A percentile compares a stretch with the other conserved stretches of the same genome.
phyloP scores from a whole-genome alignment of 139 green algal species.

The Tetradesmus obliquus region DNA sequence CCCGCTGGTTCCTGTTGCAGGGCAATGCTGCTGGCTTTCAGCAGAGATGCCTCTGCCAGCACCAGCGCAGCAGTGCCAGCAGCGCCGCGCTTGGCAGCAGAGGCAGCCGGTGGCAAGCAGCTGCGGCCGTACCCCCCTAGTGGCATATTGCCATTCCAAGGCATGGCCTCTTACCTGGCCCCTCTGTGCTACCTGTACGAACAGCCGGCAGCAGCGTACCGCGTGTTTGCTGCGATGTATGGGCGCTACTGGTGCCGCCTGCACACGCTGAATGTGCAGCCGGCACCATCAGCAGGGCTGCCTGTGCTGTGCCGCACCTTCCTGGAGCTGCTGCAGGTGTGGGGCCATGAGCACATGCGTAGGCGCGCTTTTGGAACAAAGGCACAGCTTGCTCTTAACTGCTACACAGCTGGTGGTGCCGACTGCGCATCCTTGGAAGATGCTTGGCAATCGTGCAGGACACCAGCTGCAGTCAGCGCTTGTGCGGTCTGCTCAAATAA shows the following conservation, averaged over 20 bases:
- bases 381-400: too few species aligned
- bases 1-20: neutral
- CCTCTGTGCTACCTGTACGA: constrained; percentile 75
- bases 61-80: constrained; percentile 13
- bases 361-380: too few species aligned
- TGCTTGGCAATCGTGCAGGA: too few species aligned
- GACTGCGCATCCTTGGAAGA: too few species aligned
- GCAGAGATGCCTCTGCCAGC: constrained; percentile 23
- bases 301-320: constrained; percentile 64
- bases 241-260: constrained; percentile 76
- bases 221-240: constrained; percentile 67
- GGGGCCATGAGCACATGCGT: neutral
- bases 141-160: constrained; percentile 61
- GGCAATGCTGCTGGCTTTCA: constrained; percentile 34
- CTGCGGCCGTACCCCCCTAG: constrained; percentile 57
- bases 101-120: neutral
- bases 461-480: too few species aligned
- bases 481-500: too few species aligned
- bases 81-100: constrained; percentile 6
- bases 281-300: constrained; percentile 56
- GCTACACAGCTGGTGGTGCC: too few species aligned
- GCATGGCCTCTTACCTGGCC: constrained; percentile 53
- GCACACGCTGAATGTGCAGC: constrained; percentile 51
- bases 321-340: constrained; percentile 60
- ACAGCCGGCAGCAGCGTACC: constrained; percentile 58